Evolutionary conservation across 2,329 filamentous ascomycete genomes (phyloP).

Genomic region (Nothophaeocryptopus gaeumannii): DNA sequence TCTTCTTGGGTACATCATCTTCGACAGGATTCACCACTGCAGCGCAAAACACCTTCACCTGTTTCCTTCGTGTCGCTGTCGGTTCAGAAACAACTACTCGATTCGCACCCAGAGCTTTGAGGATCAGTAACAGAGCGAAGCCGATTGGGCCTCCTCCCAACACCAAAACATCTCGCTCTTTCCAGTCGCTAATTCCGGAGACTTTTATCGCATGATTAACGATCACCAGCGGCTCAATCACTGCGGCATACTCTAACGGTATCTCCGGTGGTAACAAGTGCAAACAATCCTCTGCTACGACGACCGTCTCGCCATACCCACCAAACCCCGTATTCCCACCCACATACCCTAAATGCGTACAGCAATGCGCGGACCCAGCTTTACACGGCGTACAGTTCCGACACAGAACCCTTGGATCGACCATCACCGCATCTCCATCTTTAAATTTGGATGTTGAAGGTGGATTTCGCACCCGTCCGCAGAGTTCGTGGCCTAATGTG

Average conservation of each 20-base stretch:
- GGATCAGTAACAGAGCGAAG: conserved; percentile 20
- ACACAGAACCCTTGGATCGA: conserved; percentile 26
- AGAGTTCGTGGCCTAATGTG: conserved; percentile 27
- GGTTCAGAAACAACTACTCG: conserved; percentile 23
- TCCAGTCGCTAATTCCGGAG: conserved; percentile 15
- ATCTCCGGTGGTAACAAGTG: conserved; percentile 21
- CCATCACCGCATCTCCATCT: conserved; percentile 23
- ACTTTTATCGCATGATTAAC: conserved; percentile 23
- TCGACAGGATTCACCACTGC: conserved; percentile 22
- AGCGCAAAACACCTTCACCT: conserved; percentile 14
- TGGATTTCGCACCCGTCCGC: conserved; percentile 19
- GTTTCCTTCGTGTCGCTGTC: conserved; percentile 15
- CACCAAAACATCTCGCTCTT: conserved; percentile 20
- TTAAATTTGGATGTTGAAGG: conserved; percentile 15
- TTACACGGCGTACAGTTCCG: conserved; percentile 20
- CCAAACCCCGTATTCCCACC: conserved; percentile 23
- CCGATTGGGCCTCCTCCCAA: conserved; percentile 27
- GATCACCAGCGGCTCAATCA: conserved; percentile 26
- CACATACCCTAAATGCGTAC: conserved; percentile 21
- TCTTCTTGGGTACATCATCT: conserved; percentile 19
- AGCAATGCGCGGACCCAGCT: conserved; percentile 16
- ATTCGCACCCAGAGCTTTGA: conserved; percentile 18
- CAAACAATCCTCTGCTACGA: conserved; percentile 12
- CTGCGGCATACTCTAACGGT: conserved; percentile 18
- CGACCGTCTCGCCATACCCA: conserved; percentile 21